These are phyloP conservation scores for Arthroderma uncinatum DNA, from an alignment of 2,329 filamentous ascomycete species.

Conservation along the genomic window DNA sequence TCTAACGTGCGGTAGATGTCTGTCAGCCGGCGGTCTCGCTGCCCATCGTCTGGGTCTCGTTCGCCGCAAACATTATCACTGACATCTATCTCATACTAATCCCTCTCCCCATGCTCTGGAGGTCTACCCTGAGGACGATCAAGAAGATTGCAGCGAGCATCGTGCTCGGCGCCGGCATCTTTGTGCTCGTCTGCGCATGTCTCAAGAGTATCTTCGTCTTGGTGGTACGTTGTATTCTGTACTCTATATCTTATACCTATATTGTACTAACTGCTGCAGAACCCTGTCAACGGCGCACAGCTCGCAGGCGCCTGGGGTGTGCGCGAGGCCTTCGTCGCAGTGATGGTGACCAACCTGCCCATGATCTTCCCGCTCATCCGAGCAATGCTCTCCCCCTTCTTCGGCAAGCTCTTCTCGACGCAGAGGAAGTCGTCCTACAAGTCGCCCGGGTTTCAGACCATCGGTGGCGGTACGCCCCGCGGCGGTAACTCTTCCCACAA, in stretches of 20 bases:
- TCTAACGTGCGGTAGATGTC: conserved; percentile 22
- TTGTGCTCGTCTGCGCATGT: conserved; percentile 46
- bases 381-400: conserved; percentile 18
- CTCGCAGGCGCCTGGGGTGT: conserved; percentile 36
- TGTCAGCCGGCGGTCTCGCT: conserved; percentile 40
- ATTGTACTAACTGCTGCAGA: conserved; percentile 9
- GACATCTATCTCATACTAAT: conserved; percentile 49
- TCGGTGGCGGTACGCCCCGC: conserved; percentile 29
- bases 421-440: conserved; percentile 8
- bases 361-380: conserved; percentile 33
- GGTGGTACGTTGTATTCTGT: conserved; percentile 22
- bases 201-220: conserved; percentile 45
- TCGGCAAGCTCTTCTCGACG: conserved; percentile 18
- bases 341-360: conserved; percentile 34
- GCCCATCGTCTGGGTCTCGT: conserved; percentile 37
- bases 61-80: conserved; percentile 43
- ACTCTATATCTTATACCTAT: not conserved
- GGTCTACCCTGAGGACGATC: conserved; percentile 37
- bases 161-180: conserved; percentile 46
- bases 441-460: conserved; percentile 29
- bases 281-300: conserved; percentile 25
- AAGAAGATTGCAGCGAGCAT: conserved; percentile 45
- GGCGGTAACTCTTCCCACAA: conserved; percentile 16
- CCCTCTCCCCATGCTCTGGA: conserved; percentile 47
- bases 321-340: conserved; percentile 37